Base-by-base conservation (phyloP, 805 yeast species). In the Allodekkera sacchari region DNA sequence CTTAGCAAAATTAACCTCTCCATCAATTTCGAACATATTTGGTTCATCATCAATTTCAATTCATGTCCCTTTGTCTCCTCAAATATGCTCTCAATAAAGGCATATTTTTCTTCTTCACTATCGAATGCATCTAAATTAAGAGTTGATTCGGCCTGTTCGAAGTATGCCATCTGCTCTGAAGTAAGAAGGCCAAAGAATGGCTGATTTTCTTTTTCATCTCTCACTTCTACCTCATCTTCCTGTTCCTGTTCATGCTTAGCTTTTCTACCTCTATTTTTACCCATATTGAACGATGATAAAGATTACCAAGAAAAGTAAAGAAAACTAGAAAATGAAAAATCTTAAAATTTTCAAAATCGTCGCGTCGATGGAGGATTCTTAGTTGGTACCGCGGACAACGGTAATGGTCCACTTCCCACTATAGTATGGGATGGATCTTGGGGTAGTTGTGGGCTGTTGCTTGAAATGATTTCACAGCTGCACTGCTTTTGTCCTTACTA, bases 21-120 rank as follows among this genome's bases (percentile, higher is more conserved):
- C 64, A 92, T 68, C 36, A 92, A 65, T 53, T 89, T 89, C 16
- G 97, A 89, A 55, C 96, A 87, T 35, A 89, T 85, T 50, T 88
- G 96, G 50, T 89, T 88, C 3, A 96, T 89, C 4, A 83, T 95
- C 25, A 89, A 65, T 55, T 92, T 89, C 44, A 92, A 63, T 56
- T 89, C 97, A 47, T 88, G 87, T 3, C 95, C 96, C 29, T 69
- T 66, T 15, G 87, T 71, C 60, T 92, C 98, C 42, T 80, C 89
- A 43, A 88, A 66, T 2, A 89, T 83, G 45, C 92, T 78, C 3
- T 68, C 56, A 19, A 84, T 76, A 48, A 89, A 87, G 2, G 80
- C 78, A 6, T 53, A 55, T 43, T 77, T 71, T 41, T 88, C 96
- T 33, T 83, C 95, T 4, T 71, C 65, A 12, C 65, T 59, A 13